These are phyloP conservation scores for Cymbopogon citratus DNA, from an alignment of 176 grass and related monocot genomes.

Conservation along the genomic window DNA sequence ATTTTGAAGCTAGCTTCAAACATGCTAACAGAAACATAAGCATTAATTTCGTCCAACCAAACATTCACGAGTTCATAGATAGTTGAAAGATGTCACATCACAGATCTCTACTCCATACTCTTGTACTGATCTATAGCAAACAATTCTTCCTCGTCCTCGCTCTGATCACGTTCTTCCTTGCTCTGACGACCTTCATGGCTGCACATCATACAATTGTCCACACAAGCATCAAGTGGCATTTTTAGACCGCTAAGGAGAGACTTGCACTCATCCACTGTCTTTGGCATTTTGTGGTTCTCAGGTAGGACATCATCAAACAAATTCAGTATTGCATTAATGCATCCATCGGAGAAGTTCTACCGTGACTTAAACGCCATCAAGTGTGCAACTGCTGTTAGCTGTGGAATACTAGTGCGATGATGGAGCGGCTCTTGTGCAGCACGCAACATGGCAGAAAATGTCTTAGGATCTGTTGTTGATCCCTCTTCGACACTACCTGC, in stretches of 20 bases:
- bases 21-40: too few relatives aligned
- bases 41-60: too few relatives aligned
- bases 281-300: neutral
- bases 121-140: too few relatives aligned
- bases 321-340: neutral
- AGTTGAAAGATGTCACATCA: too few relatives aligned
- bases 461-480: neutral
- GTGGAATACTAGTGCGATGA: neutral
- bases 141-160: too few relatives aligned
- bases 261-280: neutral
- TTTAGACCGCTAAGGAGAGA: neutral
- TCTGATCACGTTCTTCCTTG: neutral
- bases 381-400: neutral
- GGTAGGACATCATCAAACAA: neutral
- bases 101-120: too few relatives aligned
- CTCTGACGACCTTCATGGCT: neutral
- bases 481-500: neutral
- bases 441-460: neutral
- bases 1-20: too few relatives aligned
- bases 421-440: neutral
- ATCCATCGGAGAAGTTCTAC: neutral
- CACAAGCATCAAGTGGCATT: neutral
- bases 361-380: neutral
- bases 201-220: neutral
- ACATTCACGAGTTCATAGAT: too few relatives aligned